Evolutionary conservation across 169 alveolate species (phyloP).

Genomic region (Toxoplasma gondii): DNA sequence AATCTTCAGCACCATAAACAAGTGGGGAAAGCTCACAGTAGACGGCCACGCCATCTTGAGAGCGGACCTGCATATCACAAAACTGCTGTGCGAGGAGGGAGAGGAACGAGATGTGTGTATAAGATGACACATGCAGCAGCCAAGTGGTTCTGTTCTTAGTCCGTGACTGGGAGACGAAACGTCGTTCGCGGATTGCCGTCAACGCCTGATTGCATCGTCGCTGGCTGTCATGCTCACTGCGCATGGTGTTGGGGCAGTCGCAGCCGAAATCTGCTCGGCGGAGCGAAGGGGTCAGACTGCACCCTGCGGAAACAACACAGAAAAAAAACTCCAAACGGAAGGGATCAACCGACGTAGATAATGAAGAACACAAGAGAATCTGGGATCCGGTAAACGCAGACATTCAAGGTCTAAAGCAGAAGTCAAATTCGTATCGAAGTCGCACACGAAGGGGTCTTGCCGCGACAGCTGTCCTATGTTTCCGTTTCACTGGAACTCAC

Average conservation of each 20-base stretch:
- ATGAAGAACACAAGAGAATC: background rate
- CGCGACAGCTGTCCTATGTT: too few relatives aligned
- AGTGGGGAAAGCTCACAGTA: slow-evolving; percentile 48
- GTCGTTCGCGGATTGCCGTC: background rate
- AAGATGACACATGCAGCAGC: too few relatives aligned
- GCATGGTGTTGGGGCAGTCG: slow-evolving; percentile 70
- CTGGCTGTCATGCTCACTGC: slow-evolving; percentile 43
- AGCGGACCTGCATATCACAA: too few relatives aligned
- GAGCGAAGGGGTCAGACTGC: slow-evolving; percentile 82
- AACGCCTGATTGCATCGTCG: background rate
- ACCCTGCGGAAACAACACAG: slow-evolving; percentile 65
- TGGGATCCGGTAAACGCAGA: too few relatives aligned
- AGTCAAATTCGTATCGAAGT: too few relatives aligned
- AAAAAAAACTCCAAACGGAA: background rate
- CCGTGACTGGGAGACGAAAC: background rate
- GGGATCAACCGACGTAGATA: background rate
- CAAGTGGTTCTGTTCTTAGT: too few relatives aligned
- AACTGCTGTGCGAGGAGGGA: too few relatives aligned
- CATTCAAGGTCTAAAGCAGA: too few relatives aligned
- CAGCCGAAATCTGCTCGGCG: slow-evolving; percentile 77
- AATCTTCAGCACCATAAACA: background rate
- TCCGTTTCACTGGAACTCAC: too few relatives aligned
- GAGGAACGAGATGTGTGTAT: too few relatives aligned
- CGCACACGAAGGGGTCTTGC: too few relatives aligned
- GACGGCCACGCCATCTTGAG: slow-evolving; percentile 67